Base-by-base conservation (phyloP, 2,329 filamentous ascomycete genomes). In the Fusarium tanahbumbuense region DNA sequence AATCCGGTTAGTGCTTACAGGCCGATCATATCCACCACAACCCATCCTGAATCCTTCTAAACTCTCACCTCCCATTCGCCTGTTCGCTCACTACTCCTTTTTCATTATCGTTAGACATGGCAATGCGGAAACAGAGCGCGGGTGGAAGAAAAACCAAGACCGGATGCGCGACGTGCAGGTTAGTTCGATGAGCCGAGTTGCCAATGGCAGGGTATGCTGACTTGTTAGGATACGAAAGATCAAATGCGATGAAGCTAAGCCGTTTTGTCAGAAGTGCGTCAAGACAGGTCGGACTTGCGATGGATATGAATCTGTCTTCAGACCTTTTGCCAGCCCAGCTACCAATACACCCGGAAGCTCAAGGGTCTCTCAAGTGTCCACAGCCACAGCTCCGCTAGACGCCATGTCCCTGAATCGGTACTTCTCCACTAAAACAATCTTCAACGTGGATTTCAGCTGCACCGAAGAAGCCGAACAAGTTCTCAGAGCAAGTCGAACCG, bases 111-210 rank as follows among this genome's bases (percentile, higher is more conserved):
- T 2, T 30, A 50, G 63, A 53, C 16, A 78, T 79, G 76, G 44
- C 68, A 41, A 48, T 67, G 56, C 67, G 18, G 3, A 10, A 18
- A 11, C 2, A 8, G 18, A 37, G 5, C 1, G 20, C 4, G 5
- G n/a, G 70, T 49, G 67, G 52, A 18, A 54, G 75, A 20, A 83
- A 82, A 56, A 80, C 82, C 18, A 83, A 82, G 63, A 83, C 80
- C 16, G 81, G 81, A 49, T 83, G 81, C 72, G 71, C 64, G 71
- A 83, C 81, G 54, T 83, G 81, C 79, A 81, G 81, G 81, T 83
- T 22, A 77, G 22, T n/a, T n/a, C n/a, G n/a, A n/a, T n/a, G n/a
- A n/a, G n/a, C n/a, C n/a, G n/a, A n/a, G n/a, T n/a, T n/a, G n/a
- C n/a, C n/a, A n/a, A n/a, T n/a, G n/a, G n/a, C n/a, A n/a, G n/a